Evolutionary conservation across 2,329 filamentous ascomycete species (phyloP).

Genomic region (Diaporthe destruens): DNA sequence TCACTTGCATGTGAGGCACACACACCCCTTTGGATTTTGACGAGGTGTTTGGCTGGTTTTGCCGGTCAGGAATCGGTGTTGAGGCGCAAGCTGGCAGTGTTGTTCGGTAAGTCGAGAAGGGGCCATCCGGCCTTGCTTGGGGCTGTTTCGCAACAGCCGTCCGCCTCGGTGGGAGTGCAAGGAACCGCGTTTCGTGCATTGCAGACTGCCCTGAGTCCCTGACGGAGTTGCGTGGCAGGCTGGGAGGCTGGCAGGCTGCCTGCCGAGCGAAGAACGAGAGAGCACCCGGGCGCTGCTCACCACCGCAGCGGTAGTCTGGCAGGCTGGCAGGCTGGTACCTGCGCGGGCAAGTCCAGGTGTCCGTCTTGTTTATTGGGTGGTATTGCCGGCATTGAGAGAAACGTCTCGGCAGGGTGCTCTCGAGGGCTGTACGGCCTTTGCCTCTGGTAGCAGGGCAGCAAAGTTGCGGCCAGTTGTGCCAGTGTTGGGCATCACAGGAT

Average conservation of each 20-base stretch:
- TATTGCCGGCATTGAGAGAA: not conserved
- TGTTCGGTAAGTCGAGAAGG: slow-evolving; percentile 34
- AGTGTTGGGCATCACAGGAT: not conserved
- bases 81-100: not conserved
- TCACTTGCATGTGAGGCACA: slow-evolving; percentile 40
- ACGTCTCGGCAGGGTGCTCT: slow-evolving; percentile 4
- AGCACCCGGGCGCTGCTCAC: slow-evolving; percentile 3
- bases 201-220: slow-evolving; percentile 4
- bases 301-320: not conserved
- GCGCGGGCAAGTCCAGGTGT: not conserved
- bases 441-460: not conserved
- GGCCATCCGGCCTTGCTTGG: slow-evolving; percentile 16
- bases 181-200: slow-evolving; percentile 11
- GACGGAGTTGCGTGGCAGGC: not conserved
- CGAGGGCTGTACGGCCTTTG: not conserved
- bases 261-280: not conserved
- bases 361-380: not conserved
- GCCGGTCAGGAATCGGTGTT: slow-evolving; percentile 16
- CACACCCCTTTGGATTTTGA: not conserved
- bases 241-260: not conserved
- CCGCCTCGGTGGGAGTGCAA: slow-evolving; percentile 30
- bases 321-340: not conserved
- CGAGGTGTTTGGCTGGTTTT: slow-evolving; percentile 10
- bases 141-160: slow-evolving; percentile 31
- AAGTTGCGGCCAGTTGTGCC: not conserved